Evolutionary conservation across 2,329 filamentous ascomycete species (phyloP), one percentile per base, ranked within the genome.

Genomic region (Clarireedia monteithiana): DNA sequence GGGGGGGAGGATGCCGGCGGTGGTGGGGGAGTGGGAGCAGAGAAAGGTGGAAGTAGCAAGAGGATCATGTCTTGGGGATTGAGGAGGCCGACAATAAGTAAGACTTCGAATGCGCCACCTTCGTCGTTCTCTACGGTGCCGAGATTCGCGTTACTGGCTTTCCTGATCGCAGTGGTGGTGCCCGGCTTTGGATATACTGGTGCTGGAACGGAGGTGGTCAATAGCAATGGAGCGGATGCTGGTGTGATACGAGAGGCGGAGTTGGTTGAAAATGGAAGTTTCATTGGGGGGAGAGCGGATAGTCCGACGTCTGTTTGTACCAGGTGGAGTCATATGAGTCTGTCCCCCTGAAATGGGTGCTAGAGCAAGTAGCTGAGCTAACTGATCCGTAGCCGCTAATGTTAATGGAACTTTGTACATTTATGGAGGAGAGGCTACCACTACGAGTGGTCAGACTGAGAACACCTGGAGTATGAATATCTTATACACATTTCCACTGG

Each of bases 321-420:
- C 53, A 73, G 85, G 67, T 89, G 83, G 83, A 79, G 79, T 17
- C 80, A 84, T 52, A 84, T 88, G 70, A 79, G 81, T 75, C 15
- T 34, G 10, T 38, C 17, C 48, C 10, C 15, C 9, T 36, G n/a
- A 26, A n/a, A 27, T 20, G 14, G 40, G 7, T 45, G 38, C 24
- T 24, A 26, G 44, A 26, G 44, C 5, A 26, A 46, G 23, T 24
- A 14, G 7, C 24, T 26, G 30, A 7, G 49, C 2, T 10, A 50
- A 53, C 42, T 26, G 5, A 17, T 48, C 42, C n/a, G 26, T 60
- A 60, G 81, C 76, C 59, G 82, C 88, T 3, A 68, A 87, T 38
- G 76, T 91, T 15, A 90, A 90, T 61, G 87, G 86, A 14, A 91
- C 86, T 0, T 66, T 91, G 3, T 91, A 89, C 67, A 79, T 89